Evolutionary conservation across 164 flowering plant species (phyloP).

Genomic region (Macadamia integrifolia): DNA sequence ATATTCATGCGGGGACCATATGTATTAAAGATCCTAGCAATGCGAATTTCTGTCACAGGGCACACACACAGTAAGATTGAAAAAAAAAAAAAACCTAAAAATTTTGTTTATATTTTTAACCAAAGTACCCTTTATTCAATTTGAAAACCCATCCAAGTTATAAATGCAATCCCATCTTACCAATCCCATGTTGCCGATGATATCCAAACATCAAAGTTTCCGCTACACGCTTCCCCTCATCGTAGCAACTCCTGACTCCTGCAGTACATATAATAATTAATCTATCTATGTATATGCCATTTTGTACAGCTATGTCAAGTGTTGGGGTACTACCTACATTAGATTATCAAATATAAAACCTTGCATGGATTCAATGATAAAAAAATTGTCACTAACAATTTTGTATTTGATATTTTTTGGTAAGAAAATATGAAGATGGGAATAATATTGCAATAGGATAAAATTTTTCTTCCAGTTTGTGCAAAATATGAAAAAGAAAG

Average conservation of each 20-base stretch:
- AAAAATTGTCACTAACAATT: too few species aligned
- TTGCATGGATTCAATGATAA: too few species aligned
- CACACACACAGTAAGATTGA: neutral
- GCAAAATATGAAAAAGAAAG: too few species aligned
- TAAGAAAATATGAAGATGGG: too few species aligned
- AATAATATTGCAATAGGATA: too few species aligned
- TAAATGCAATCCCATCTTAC: slow-evolving; percentile 20
- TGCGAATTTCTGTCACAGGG: slow-evolving; percentile 46
- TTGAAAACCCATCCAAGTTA: neutral
- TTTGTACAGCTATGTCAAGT: neutral
- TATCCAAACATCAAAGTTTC: slow-evolving; percentile 91
- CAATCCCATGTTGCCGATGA: slow-evolving; percentile 84
- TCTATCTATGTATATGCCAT: neutral
- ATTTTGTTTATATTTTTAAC: neutral
- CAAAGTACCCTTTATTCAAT: neutral
- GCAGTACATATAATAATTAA: neutral
- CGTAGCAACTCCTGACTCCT: slow-evolving; percentile 84
- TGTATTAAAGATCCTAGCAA: slow-evolving; percentile 81
- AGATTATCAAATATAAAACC: neutral
- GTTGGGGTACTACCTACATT: neutral
- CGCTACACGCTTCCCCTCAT: slow-evolving; percentile 86
- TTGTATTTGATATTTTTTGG: too few species aligned
- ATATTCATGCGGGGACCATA: slow-evolving; percentile 86
- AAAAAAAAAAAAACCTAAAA: neutral
- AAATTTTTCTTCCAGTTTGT: too few species aligned